phyloP scores from a whole-genome alignment of 78 protist species.

The Dictyostelium citrinum region DNA sequence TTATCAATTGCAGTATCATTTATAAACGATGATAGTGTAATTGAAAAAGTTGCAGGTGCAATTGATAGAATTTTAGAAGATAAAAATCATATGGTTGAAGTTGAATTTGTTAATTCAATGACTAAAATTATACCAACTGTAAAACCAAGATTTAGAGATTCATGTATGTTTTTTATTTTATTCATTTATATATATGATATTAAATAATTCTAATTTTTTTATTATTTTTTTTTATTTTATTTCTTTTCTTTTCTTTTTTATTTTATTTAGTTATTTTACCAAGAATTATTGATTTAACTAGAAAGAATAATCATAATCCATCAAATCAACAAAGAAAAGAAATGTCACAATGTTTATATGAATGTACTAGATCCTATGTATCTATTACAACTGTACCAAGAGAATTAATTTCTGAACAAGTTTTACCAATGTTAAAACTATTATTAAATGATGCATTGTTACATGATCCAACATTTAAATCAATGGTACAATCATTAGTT shows the following conservation, averaged over 20 bases:
- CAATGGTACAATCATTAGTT: constrained; percentile 42
- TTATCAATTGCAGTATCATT: constrained; percentile 26
- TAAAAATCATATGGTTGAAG: constrained; percentile 40
- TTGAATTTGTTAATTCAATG: constrained; percentile 61
- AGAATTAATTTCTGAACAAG: constrained; percentile 44
- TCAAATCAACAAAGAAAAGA: constrained; percentile 46
- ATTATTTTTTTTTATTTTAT: not conserved
- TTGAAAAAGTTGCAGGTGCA: constrained; percentile 20
- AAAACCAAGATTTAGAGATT: constrained; percentile 51
- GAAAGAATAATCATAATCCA: constrained; percentile 60
- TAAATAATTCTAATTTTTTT: not conserved
- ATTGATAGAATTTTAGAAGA: constrained; percentile 60
- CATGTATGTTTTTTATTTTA: not conserved
- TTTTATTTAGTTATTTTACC: constrained; percentile 8
- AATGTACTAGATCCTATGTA: not conserved
- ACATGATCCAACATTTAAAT: constrained; percentile 41
- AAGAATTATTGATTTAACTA: constrained; percentile 29
- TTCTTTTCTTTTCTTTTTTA: no score
- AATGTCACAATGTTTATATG: constrained; percentile 62
- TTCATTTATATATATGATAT: not conserved
- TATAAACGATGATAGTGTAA: not conserved
- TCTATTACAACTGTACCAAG: constrained; percentile 1
- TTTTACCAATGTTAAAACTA: constrained; percentile 17
- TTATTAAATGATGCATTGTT: constrained; percentile 22
- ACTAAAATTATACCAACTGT: constrained; percentile 63